Evolutionary conservation across 805 yeast genomes (phyloP).

Genomic region (Starmerella cellae): DNA sequence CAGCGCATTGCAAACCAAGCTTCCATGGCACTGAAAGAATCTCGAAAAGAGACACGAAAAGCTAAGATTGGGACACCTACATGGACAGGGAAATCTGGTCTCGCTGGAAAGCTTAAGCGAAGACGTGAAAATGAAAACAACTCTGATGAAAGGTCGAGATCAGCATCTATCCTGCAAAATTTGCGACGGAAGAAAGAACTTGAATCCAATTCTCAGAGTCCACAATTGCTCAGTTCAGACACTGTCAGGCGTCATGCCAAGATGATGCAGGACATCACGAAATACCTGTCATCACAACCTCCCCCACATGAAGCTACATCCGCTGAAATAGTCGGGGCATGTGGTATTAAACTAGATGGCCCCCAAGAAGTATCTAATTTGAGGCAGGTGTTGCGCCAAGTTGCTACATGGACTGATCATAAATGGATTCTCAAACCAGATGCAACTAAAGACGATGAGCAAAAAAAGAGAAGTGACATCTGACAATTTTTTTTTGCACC

Average conservation of each 20-base stretch:
- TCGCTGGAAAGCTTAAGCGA: constrained; percentile 44
- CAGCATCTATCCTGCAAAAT: constrained; percentile 38
- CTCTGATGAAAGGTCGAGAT: constrained; percentile 17
- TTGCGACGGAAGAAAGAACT: constrained; percentile 35
- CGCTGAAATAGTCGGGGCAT: constrained; percentile 33
- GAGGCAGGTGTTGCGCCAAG: constrained; percentile 52
- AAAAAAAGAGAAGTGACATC: too few species aligned
- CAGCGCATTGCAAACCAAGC: constrained; percentile 49
- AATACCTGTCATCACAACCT: constrained; percentile 29
- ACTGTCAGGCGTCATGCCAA: constrained; percentile 19
- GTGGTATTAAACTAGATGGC: constrained; percentile 31
- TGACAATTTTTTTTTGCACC: too few species aligned
- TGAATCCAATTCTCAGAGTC: constrained; percentile 20
- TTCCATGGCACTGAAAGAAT: constrained; percentile 41
- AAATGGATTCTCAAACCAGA: constrained; percentile 4
- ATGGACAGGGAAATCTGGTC: constrained; percentile 89
- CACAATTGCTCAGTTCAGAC: not conserved
- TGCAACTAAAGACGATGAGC: too few species aligned
- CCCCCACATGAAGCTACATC: constrained; percentile 32
- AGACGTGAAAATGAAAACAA: not conserved
- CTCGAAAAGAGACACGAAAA: constrained; percentile 39
- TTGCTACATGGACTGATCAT: constrained; percentile 44
- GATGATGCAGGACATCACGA: constrained; percentile 30
- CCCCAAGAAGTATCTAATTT: constrained; percentile 47
- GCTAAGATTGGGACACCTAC: constrained; percentile 70